Evolutionary conservation across 768 basidiomycete species (phyloP), one percentile per base, ranked within the genome.

Genomic region (Chalciporus pseudorubinellus): DNA sequence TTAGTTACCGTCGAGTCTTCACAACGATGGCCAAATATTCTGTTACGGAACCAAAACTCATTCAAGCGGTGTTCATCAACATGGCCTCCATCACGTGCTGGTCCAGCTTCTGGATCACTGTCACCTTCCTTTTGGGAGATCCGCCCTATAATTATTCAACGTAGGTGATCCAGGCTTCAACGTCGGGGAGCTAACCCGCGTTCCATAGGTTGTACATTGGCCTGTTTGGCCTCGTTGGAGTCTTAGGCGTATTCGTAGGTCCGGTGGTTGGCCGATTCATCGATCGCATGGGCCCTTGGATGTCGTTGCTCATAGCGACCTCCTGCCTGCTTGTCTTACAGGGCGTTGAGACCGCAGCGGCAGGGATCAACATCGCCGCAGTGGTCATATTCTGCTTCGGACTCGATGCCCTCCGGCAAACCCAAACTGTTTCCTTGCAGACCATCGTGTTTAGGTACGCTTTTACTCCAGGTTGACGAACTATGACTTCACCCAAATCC

Each of bases 181-280:
- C 22, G 1, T 6, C 10, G 44, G 44, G 26, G 33, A 18, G n/a
- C 29, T 56, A 24, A 62, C 39, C 46, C 7, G 14, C 11, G 34
- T 12, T 3, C 26, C 18, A 3, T n/a, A 48, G 57, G 42, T 54
- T 61, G 31, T 64, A 67, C 18, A 77, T 77, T 45, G 78, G 78
- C 29, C 60, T 80, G n/a, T 76, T 79, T 54, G 78, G 77, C 20
- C 69, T 80, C 6, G 48, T 79, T 9, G 78, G 79, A 13, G 63
- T 74, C 39, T 55, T 45, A 20, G 77, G 71, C 21, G 67, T 75
- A 20, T 34, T 59, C 12, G 52, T 29, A 6, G 66, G 64, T 0
- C 60, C 63, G 5, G 18, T 61, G 20, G 59, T 62, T 0, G 67
- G 64, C 12, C 48, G 46, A 11, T 28, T 65, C 6, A 59, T 57